phyloP scores from a whole-genome alignment of 129 eudicot species.

The Sambucus nigra region DNA sequence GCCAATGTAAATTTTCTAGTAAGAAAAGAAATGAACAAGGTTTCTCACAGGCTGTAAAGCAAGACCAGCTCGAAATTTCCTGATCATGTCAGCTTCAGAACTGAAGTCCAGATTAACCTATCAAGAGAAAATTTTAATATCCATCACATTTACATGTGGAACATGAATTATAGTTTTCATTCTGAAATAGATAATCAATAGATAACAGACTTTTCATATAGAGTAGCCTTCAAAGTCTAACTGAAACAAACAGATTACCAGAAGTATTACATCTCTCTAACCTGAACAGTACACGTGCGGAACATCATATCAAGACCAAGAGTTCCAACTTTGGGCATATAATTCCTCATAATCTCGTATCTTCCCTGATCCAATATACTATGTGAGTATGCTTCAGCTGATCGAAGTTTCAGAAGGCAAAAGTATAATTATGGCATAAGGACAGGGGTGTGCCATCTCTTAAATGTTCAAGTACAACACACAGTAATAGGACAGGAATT shows the following conservation, averaged over 20 bases:
- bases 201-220: slow-evolving; percentile 1
- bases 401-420: background rate
- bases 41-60: slow-evolving; percentile 94
- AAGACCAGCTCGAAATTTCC: slow-evolving; percentile 96
- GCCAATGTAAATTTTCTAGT: background rate
- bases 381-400: slow-evolving; percentile 16
- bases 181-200: background rate
- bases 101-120: slow-evolving; percentile 94
- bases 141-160: background rate
- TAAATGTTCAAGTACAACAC: too few relatives aligned
- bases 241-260: background rate
- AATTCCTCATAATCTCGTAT: slow-evolving; percentile 83
- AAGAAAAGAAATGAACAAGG: slow-evolving; percentile 4
- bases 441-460: too few relatives aligned
- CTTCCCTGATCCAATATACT: slow-evolving; percentile 67
- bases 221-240: background rate
- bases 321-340: slow-evolving; percentile 96
- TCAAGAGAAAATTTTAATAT: background rate
- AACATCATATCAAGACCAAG: slow-evolving; percentile 99
- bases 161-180: background rate
- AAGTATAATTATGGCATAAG: background rate
- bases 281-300: slow-evolving; percentile 98
- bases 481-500: background rate
- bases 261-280: slow-evolving; percentile 10
- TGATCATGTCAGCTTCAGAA: slow-evolving; percentile 98